A percentile compares a stretch with the other conserved stretches of the same genome.
phyloP scores from a whole-genome alignment of 306 rosid genomes.

The Malus fusca region DNA sequence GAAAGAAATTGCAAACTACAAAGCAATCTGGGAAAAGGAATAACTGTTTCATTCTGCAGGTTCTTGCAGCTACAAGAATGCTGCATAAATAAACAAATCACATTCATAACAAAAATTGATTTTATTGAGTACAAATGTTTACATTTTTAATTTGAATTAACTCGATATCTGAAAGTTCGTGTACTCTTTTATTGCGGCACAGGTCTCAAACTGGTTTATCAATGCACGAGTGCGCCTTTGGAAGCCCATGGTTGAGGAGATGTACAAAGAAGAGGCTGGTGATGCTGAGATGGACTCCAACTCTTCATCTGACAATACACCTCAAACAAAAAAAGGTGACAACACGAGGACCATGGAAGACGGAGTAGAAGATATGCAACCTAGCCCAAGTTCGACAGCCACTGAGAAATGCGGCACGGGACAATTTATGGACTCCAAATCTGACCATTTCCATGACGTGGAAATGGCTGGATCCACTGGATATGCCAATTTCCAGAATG shows the following conservation, averaged over 20 bases:
- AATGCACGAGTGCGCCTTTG: constrained; percentile 84
- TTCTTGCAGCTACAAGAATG: not conserved
- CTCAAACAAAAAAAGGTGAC: constrained; percentile 43
- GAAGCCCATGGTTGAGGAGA: constrained; percentile 91
- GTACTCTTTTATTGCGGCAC: not conserved
- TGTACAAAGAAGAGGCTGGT: constrained; percentile 74
- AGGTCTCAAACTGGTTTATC: constrained; percentile 92
- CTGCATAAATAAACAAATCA: not conserved
- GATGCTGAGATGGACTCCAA: constrained; percentile 56
- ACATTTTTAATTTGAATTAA: not conserved
- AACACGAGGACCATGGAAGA: constrained; percentile 37
- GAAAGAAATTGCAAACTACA: not conserved
- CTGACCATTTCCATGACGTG: constrained; percentile 31
- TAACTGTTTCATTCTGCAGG: not conserved
- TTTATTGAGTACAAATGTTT: not conserved
- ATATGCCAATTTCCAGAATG: constrained; percentile 25
- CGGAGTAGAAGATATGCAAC: constrained; percentile 49
- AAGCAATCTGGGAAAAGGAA: too few relatives aligned
- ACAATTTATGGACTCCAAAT: constrained; percentile 41
- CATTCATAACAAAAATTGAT: not conserved
- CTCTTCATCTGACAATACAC: constrained; percentile 58
- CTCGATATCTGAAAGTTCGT: not conserved
- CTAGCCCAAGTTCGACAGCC: constrained; percentile 36
- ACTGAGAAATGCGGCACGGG: constrained; percentile 39
- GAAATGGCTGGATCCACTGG: constrained; percentile 35